Evolutionary conservation across 768 basidiomycete genomes (phyloP).

Genomic region (Xerocomellus intermedius): DNA sequence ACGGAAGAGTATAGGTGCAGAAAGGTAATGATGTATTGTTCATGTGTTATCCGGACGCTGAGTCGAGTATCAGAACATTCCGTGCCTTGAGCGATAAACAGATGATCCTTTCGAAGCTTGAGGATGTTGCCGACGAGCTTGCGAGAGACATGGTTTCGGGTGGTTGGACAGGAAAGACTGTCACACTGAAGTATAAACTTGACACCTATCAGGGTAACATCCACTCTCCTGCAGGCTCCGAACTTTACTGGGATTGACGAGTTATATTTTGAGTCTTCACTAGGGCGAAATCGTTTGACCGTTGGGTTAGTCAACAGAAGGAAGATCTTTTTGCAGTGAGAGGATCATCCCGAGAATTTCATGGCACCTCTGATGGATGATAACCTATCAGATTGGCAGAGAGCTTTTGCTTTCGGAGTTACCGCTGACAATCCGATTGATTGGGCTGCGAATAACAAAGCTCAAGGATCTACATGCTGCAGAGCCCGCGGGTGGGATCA

Average conservation of each 20-base stretch:
- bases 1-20: slow-evolving; percentile 89
- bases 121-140: slow-evolving; percentile 79
- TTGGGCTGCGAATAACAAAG: slow-evolving; percentile 87
- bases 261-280: slow-evolving; percentile 56
- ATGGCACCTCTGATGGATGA: slow-evolving; percentile 1
- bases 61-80: slow-evolving; percentile 60
- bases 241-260: slow-evolving; percentile 4
- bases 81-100: slow-evolving; percentile 60
- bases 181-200: slow-evolving; percentile 92
- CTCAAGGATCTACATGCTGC: slow-evolving; percentile 73
- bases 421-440: slow-evolving; percentile 76
- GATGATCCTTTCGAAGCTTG: slow-evolving; percentile 71
- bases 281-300: slow-evolving; percentile 75
- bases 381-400: slow-evolving; percentile 62
- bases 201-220: slow-evolving; percentile 78
- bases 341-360: neutral
- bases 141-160: slow-evolving; percentile 74
- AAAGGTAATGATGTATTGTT: slow-evolving; percentile 50
- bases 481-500: slow-evolving; percentile 57
- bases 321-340: slow-evolving; percentile 76
- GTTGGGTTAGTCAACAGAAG: slow-evolving; percentile 70
- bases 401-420: slow-evolving; percentile 79
- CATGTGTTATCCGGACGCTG: neutral
- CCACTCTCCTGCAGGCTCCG: neutral
- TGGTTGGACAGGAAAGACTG: slow-evolving; percentile 84